Base-by-base conservation (phyloP, 352 stramenopile species). In the Saprolegnia diclina region DNA sequence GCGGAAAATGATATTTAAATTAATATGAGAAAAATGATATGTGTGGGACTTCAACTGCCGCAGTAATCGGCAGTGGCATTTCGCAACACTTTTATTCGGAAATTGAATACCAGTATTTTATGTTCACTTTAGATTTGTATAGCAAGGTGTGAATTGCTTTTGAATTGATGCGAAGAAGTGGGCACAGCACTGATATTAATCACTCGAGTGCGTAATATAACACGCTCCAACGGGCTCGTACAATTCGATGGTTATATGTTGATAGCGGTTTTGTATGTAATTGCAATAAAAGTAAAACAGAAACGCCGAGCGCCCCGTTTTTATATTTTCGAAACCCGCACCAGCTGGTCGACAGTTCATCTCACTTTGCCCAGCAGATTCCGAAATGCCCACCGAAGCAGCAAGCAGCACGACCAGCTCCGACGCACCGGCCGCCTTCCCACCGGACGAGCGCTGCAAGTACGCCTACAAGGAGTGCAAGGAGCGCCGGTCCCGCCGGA, bases 381-480 rank as follows among this genome's bases (percentile, higher is more conserved):
- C 52, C 24, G 13, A 59, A 13, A 59, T 59, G 52, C 52, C 52
- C 3, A 24, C 24, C 52, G 52, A 59, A 18, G 52, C 16, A 14
- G 13, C 35, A n/a, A n/a, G n/a, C 19, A 42, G 52, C 19, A 59
- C 52, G 24, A 59, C 52, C 3, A 40, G 13, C 11, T 2, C 29
- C 2, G 29, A 35, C 29, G 29, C 29, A 5, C 29, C 29, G 29
- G 22, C 35, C n/a, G 29, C n/a, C 14, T 38, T 69, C 5, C 63
- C 63, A 5, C 7, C 44, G 4, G 63, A 69, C 50, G 14, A 61
- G 1, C 72, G 64, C 24, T 76, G 72, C 42, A 48, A 56, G 13
- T 76, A 76, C 54, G 65, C 62, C 42, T 68, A 72, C 40, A 76
- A 74, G 64, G 65, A 72, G 46, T 76, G 72, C 61, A 69, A 56